Evolutionary conservation across 2,329 filamentous ascomycete genomes (phyloP), one percentile per base, ranked within the genome.

Genomic region (Xylariaceae sp.): DNA sequence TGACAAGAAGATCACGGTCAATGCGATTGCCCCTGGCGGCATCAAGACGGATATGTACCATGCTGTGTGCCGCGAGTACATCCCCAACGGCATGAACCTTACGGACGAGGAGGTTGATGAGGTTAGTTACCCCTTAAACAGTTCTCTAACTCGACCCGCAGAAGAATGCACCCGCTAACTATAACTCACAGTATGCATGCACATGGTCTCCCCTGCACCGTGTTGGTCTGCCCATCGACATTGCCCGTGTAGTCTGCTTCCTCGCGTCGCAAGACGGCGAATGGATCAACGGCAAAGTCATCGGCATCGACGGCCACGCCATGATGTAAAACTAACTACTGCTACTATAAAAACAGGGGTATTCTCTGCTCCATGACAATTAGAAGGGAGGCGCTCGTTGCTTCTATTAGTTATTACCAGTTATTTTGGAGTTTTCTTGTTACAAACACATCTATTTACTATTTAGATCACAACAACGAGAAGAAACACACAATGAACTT

Each of bases 1-100:
- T 56, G 82, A 87, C 76, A 81, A 85, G 68, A 82, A 83, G 58
- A 86, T 88, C 71, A 87, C 85, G 0, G 84, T 88, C 72, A 88
- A 88, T 69, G 83, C 82, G 50, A 79, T 88, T 37, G 86, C 86
- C 0, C 86, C 86, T 0, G 86, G 85, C 58, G 85, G 84, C 11
- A 86, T 86, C 73, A 86, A 86, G 76, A 85, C 81, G 11, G 85
- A 87, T 66, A 87, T 88, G 85, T 87, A 84, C 74, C 81, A 87
- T 74, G 80, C 80, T 57, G 83, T 86, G 50, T 86, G 83, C 76
- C 78, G 81, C 62, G 83, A 86, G 75, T 86, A 86, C 73, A 85
- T 86, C 66, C 83, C 83, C 60, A 75, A 74, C 62, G 83, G 83
- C 51, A 77, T 77, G 58, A 80, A 79, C 64, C 74, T 85, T 66